Evolutionary conservation across 2,329 filamentous ascomycete species (phyloP), one percentile per base, ranked within the genome.

Genomic region (Chaetomium strumarium): DNA sequence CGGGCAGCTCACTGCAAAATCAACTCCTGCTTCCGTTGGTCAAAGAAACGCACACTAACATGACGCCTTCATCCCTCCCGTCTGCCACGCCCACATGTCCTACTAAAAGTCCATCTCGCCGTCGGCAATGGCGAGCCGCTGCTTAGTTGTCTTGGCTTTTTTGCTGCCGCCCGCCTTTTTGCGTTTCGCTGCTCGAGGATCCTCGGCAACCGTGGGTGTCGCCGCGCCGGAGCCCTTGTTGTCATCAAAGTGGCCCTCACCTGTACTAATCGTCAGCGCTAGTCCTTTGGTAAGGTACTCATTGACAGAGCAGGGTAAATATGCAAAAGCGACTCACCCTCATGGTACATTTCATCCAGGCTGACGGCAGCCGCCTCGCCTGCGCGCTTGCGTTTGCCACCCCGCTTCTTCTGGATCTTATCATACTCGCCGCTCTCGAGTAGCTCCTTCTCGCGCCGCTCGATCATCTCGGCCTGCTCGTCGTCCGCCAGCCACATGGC

Each of bases 401-500:
- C 66, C 39, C 51, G 42, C 70, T 80, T 83, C 73, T 83, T 83
- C 39, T 67, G 63, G 60, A 76, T 71, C 71, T 84, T 86, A 38
- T 83, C 80, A 16, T 75, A 71, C 64, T 82, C 83, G 56, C 88
- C 87, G 57, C 81, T 84, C 67, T 88, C 87, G 40, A 88, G 76
- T 7, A 95, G 74, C 69, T 96, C 90, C 60, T 88, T 90, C 72
- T 96, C 93, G 62, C 91, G 90, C 59, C 86, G 84, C 72, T 96
- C 92, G 65, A 99, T 92, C 69, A 93, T 80, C 64, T 93, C 92
- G 1, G 90, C 93, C 67, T 97, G 90, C 52, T 97, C 92, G 61
- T 97, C 93, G 66, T 99, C 93, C 16, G 92, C 92, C 58, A 99
- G 84, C 93, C 93, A 97, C 86, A 97, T 87, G 42, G 93, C 93